These are phyloP conservation scores for Trematosphaeria pertusa DNA, from an alignment of 2,329 filamentous ascomycete genomes.

Conservation along the genomic window DNA sequence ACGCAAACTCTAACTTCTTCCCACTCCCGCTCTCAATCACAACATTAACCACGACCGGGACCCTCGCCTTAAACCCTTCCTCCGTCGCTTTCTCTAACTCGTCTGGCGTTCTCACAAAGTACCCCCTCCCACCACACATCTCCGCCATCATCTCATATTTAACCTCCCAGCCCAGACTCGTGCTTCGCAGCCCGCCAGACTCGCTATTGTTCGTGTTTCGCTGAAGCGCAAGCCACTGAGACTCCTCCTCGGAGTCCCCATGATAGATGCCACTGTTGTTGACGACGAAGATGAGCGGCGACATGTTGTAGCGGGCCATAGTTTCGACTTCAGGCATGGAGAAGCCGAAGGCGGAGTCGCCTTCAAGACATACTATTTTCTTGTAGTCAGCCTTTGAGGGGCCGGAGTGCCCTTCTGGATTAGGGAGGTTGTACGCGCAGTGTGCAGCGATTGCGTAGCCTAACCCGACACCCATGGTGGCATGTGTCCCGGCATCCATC, in stretches of 20 bases:
- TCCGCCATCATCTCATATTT: slow-evolving; percentile 63
- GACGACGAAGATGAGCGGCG: slow-evolving; percentile 62
- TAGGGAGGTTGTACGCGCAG: slow-evolving; percentile 60
- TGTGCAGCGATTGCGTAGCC: slow-evolving; percentile 65
- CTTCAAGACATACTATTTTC: slow-evolving; percentile 64
- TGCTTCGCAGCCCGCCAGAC: slow-evolving; percentile 50
- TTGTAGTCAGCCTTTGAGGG: slow-evolving; percentile 44
- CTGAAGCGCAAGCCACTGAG: slow-evolving; percentile 55
- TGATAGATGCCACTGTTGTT: slow-evolving; percentile 59
- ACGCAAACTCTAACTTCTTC: slow-evolving; percentile 7
- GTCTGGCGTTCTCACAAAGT: slow-evolving; percentile 58
- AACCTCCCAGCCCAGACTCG: slow-evolving; percentile 62
- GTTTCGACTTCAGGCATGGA: slow-evolving; percentile 64
- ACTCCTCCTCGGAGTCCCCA: slow-evolving; percentile 44
- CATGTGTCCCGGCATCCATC: slow-evolving; percentile 65
- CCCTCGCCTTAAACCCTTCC: slow-evolving; percentile 57
- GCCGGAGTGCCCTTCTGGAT: slow-evolving; percentile 43
- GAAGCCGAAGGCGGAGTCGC: slow-evolving; percentile 64
- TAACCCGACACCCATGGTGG: slow-evolving; percentile 66
- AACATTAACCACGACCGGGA: slow-evolving; percentile 62
- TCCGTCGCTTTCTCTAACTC: slow-evolving; percentile 60
- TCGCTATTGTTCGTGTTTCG: slow-evolving; percentile 39
- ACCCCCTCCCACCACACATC: slow-evolving; percentile 62
- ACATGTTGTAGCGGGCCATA: slow-evolving; percentile 62
- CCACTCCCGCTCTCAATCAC: slow-evolving; percentile 56